These are phyloP conservation scores for Euclidium syriacum DNA, from an alignment of 345 rosid genomes.

Conservation along the genomic window DNA sequence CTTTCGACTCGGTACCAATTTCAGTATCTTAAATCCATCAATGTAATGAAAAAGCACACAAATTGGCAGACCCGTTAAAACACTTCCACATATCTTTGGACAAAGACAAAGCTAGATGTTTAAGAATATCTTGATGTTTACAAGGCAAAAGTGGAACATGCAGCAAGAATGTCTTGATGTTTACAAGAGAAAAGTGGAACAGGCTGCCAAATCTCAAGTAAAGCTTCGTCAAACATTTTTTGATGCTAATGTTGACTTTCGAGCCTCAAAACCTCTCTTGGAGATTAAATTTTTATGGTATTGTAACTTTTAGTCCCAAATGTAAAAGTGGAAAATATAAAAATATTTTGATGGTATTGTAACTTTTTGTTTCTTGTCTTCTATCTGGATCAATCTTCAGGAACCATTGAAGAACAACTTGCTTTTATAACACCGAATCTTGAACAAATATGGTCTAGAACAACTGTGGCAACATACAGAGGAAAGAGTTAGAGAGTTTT, in stretches of 20 bases:
- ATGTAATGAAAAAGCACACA: too few species aligned
- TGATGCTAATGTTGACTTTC: conserved; percentile 81
- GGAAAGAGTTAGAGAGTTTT: conserved; percentile 84
- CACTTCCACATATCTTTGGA: too few species aligned
- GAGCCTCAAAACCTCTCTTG: conserved; percentile 71
- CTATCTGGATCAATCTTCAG: conserved; percentile 73
- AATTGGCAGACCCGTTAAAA: too few species aligned
- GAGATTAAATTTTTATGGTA: conserved; percentile 66
- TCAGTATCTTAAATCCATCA: too few species aligned
- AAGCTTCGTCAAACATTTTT: conserved; percentile 82
- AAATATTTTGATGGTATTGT: neutral
- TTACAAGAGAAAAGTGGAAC: conserved; percentile 93
- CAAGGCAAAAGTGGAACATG: too few species aligned
- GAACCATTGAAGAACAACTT: conserved; percentile 96
- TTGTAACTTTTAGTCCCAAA: conserved; percentile 44
- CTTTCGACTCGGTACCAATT: too few species aligned
- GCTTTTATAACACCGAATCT: conserved; percentile 91
- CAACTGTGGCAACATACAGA: conserved; percentile 92
- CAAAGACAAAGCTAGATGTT: too few species aligned
- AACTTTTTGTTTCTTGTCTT: neutral
- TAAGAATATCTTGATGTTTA: too few species aligned
- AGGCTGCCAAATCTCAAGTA: conserved; percentile 78
- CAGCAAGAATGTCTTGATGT: conserved; percentile 92
- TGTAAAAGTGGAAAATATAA: neutral
- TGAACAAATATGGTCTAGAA: too few species aligned